Evolutionary conservation across 345 rosid genomes (phyloP).

Genomic region (Syzygium oleosum): DNA sequence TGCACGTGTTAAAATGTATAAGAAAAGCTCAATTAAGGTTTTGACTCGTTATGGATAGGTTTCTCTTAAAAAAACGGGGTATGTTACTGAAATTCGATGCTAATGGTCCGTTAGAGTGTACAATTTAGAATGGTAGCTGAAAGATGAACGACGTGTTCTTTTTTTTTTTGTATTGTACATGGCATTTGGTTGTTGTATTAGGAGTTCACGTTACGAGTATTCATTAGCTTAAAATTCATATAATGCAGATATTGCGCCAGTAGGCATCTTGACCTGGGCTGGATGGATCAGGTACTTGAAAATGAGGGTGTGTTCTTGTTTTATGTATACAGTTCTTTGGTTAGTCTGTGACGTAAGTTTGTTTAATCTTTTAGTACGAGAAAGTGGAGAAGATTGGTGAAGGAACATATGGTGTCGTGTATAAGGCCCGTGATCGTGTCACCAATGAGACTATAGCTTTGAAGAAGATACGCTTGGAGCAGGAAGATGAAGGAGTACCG

Average conservation of each 20-base stretch:
- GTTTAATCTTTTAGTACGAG: conserved; percentile 55
- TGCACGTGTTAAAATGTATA: background rate
- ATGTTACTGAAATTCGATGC: too few relatives aligned
- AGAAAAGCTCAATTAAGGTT: background rate
- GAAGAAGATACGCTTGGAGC: conserved; percentile 97
- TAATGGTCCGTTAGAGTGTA: too few relatives aligned
- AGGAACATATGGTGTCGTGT: conserved; percentile 98
- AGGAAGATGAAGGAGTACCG: conserved; percentile 99
- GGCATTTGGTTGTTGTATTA: background rate
- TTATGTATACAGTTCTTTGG: background rate
- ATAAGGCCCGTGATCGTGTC: conserved; percentile 84
- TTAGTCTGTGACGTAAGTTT: background rate
- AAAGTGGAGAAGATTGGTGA: conserved; percentile 99
- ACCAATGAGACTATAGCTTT: conserved; percentile 92
- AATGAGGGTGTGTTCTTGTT: background rate
- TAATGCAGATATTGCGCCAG: background rate
- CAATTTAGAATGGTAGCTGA: background rate
- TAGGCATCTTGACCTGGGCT: conserved; percentile 1
- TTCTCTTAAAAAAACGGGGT: background rate
- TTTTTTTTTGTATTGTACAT: background rate
- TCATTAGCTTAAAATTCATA: background rate
- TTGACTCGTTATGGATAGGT: background rate
- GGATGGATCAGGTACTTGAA: conserved; percentile 49
- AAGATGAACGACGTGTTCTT: background rate
- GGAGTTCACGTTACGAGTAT: background rate